These are phyloP conservation scores for Nothophoma quercina DNA, from an alignment of 2,329 filamentous ascomycete species.

Conservation along the genomic window DNA sequence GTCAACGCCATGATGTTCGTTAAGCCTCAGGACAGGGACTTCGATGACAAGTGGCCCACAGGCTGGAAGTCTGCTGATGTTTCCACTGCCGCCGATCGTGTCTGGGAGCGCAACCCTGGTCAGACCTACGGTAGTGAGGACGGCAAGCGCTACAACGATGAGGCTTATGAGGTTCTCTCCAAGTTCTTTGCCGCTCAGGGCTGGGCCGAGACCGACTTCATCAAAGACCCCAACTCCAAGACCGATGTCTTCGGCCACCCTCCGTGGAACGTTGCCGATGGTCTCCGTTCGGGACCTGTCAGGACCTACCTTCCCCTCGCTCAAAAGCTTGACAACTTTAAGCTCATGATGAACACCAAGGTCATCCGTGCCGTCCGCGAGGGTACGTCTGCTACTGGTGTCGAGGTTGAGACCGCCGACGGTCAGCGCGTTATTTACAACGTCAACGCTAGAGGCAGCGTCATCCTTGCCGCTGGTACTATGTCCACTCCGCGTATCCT, in stretches of 20 bases:
- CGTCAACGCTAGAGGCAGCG: constrained; percentile 66
- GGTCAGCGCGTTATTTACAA: constrained; percentile 59
- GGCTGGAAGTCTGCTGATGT: constrained; percentile 75
- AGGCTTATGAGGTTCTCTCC: constrained; percentile 70
- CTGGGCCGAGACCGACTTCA: constrained; percentile 70
- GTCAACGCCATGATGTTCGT: constrained; percentile 66
- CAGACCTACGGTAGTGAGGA: constrained; percentile 71
- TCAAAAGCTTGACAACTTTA: constrained; percentile 67
- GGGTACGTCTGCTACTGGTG: constrained; percentile 67
- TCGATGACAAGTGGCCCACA: constrained; percentile 73
- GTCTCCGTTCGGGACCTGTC: constrained; percentile 72
- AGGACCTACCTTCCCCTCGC: constrained; percentile 73
- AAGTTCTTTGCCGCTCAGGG: constrained; percentile 65
- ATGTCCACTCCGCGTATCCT: constrained; percentile 74
- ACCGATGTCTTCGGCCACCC: constrained; percentile 66
- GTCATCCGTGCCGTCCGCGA: constrained; percentile 70
- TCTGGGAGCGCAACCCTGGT: constrained; percentile 75
- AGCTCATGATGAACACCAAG: constrained; percentile 69
- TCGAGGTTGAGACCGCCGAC: constrained; percentile 61
- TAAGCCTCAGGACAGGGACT: constrained; percentile 59
- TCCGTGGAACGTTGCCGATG: constrained; percentile 70
- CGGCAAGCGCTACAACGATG: constrained; percentile 68
- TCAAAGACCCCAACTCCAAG: constrained; percentile 67
- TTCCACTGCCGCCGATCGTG: constrained; percentile 63
- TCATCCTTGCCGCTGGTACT: constrained; percentile 71